Conservation (phyloP, 2,329 filamentous ascomycete species). For the Sphaerulina populicola region DNA sequence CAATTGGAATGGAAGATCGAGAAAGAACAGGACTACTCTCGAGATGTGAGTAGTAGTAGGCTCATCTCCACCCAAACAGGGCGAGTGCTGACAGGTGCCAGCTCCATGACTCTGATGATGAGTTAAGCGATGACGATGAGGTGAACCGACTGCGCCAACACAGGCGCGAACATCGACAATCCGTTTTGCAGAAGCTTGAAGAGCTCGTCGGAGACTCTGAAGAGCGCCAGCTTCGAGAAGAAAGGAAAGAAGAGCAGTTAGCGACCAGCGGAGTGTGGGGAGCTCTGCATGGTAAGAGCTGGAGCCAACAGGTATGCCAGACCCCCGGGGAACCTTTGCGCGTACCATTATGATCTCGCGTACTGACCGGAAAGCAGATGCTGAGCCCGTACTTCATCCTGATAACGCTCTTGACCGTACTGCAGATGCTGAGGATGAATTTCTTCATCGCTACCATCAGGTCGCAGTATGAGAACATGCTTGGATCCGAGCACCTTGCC, state of each 20-base stretch:
- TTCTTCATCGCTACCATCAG: conserved; percentile 84
- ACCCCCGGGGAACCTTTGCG: too few relatives aligned
- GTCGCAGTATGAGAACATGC: conserved; percentile 71
- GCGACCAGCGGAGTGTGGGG: conserved; percentile 69
- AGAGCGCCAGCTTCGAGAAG: conserved; percentile 36
- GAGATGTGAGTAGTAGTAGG: conserved; percentile 28
- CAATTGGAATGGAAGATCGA: conserved; percentile 75
- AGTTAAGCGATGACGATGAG: conserved; percentile 48
- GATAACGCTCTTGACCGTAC: conserved; percentile 65
- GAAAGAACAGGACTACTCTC: conserved; percentile 51
- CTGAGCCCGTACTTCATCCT: conserved; percentile 73
- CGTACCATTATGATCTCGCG: too few relatives aligned
- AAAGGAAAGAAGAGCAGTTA: conserved; percentile 16
- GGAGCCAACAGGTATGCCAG: conserved; percentile 40
- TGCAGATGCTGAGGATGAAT: conserved; percentile 55
- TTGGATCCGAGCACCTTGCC: conserved; percentile 54
- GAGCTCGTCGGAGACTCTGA: conserved; percentile 62
- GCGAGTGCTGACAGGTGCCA: conserved; percentile 4
- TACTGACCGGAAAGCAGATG: conserved; percentile 52
- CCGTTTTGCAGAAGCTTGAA: conserved; percentile 63
- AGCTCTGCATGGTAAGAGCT: conserved; percentile 60
- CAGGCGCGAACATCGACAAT: conserved; percentile 54
- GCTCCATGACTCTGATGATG: conserved; percentile 50
- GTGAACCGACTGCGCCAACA: conserved; percentile 46
- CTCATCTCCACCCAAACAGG: neutral